Base-by-base conservation (phyloP, 352 stramenopile species). In the Phytophthora pini region DNA sequence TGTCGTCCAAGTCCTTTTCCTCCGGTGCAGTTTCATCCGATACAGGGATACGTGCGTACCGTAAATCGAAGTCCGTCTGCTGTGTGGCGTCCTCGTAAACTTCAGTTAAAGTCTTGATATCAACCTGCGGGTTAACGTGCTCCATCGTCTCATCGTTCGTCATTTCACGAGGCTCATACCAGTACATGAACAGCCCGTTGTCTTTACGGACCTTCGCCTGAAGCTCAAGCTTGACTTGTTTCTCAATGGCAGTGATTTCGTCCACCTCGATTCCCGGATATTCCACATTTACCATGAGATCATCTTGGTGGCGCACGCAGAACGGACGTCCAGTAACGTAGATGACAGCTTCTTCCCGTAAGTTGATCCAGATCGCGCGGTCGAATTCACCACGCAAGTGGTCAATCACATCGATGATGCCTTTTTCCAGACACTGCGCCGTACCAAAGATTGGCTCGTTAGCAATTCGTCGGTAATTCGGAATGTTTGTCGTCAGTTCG, bases 301-400 rank as follows among this genome's bases (percentile, higher is more conserved):
- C 81, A 29, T 92, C 79, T 9, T 76, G 71, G 43, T 94, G 83
- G 4, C 91, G 91, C 44, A 97, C 78, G 47, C 92, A 91, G 58
- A 94, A 97, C 4, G 91, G 91, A 46, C 84, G 79, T 4, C 88
- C 89, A 39, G 71, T 81, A 12, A 97, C 90, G 66, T 96, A 97
- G n/a, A 97, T 81, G 10, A 97, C 80, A n/a, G 89, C 89, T 73
- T 97, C 91, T 68, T 97, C 89, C 4, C 91, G 86, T 47, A 97
- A 66, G 47, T 97, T 97, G 65, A 96, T 94, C 89, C 90, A 97
- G 22, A 96, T 93, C 7, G 82, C 85, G 24, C 80, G 83, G 36
- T 88, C 84, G 32, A 87, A 89, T 17, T 84, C 71, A 3, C 58
- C 58, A 24, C 76, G 68, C 48, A 93, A 73, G 56, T 90, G 62